Base-by-base conservation (phyloP, 2,329 filamentous ascomycete genomes). In the Phaeosphaeriaceae sp. region DNA sequence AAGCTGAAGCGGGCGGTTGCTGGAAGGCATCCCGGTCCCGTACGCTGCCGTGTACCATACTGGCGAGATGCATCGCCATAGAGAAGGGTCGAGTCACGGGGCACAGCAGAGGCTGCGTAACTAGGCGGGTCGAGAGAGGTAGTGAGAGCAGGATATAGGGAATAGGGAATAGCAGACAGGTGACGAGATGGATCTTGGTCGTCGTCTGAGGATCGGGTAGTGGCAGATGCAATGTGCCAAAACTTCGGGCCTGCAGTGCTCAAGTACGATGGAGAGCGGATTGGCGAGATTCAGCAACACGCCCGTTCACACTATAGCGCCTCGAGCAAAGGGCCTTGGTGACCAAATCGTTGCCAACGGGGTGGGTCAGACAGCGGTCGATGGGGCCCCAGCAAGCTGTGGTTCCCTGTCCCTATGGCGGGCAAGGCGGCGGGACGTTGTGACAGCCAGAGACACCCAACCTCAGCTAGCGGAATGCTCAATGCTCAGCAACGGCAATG, bases 41-140 rank as follows among this genome's bases (percentile, higher is more conserved):
- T 61, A 76, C 76, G 68, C 71, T 77, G 71, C 72, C 73, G 75
- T 79, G 76, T 68, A 79, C 75, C 77, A 79, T 79, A 63, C 72
- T 79, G 69, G 77, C 75, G 66, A 79, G 74, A 70, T 79, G 77
- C 77, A 79, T 79, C 63, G 72, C 74, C 73, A 75, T 76, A 60
- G 64, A 73, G 61, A 62, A 65, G 48, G 51, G 42, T 46, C 51
- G 53, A 52, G 63, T 68, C 64, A 71, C 68, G 64, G 65, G 72
- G 63, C 68, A 76, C 73, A 64, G 65, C 72, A 71, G 72, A 61
- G 67, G 61, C 61, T 73, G 73, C 69, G 74, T 70, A 73, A 75
- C 69, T 55, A 60, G 57, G 42, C 48, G 50, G 57, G 19, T 45
- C 54, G 51, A 45, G 22, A 7, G 9, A 22, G 45, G 22, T 42